Conservation (phyloP, 352 stramenopile species). For the Phytopythium ostracodes region DNA sequence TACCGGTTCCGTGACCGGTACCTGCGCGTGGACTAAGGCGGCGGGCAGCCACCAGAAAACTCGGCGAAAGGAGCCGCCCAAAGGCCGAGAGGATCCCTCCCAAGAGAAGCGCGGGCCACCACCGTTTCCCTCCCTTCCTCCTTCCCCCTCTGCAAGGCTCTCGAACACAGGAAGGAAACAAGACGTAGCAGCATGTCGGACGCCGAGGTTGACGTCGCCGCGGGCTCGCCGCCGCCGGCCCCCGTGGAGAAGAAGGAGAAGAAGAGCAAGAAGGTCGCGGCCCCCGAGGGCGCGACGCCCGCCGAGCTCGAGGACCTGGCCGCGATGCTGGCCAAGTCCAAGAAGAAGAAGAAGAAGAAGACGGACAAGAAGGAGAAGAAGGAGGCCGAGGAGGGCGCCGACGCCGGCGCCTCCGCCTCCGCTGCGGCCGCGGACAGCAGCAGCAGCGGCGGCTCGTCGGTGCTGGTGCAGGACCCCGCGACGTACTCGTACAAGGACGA, state of each 20-base stretch:
- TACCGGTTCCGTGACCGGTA: no score
- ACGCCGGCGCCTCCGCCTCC: slow-evolving; percentile 24
- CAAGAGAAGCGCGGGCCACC: not conserved
- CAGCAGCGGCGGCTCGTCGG: slow-evolving; percentile 39
- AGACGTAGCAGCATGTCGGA: slow-evolving; percentile 41
- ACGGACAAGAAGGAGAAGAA: slow-evolving; percentile 88
- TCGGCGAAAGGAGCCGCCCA: slow-evolving; percentile 16
- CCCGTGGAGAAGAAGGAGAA: slow-evolving; percentile 19
- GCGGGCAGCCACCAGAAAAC: slow-evolving; percentile 43
- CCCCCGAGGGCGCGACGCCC: slow-evolving; percentile 37
- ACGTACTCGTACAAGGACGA: slow-evolving; percentile 96
- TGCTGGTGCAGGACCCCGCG: slow-evolving; percentile 82
- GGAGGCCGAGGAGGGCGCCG: slow-evolving; percentile 70
- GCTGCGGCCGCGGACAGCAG: slow-evolving; percentile 24
- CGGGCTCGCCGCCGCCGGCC: slow-evolving; percentile 4
- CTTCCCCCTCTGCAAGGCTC: not conserved
- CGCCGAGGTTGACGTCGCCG: slow-evolving; percentile 30
- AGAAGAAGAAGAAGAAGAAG: slow-evolving; percentile 94
- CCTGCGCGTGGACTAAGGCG: no score
- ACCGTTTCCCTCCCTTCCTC: not conserved
- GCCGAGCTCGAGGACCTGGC: slow-evolving; percentile 82
- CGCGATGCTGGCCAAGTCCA: slow-evolving; percentile 87
- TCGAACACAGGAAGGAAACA: slow-evolving; percentile 12
- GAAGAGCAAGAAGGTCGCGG: slow-evolving; percentile 32
- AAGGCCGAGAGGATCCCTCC: not conserved